A percentile compares a stretch with the other conserved stretches of the same genome.
Evolutionary conservation across 768 basidiomycete genomes (phyloP).

Genomic region (Suillus bovinus): DNA sequence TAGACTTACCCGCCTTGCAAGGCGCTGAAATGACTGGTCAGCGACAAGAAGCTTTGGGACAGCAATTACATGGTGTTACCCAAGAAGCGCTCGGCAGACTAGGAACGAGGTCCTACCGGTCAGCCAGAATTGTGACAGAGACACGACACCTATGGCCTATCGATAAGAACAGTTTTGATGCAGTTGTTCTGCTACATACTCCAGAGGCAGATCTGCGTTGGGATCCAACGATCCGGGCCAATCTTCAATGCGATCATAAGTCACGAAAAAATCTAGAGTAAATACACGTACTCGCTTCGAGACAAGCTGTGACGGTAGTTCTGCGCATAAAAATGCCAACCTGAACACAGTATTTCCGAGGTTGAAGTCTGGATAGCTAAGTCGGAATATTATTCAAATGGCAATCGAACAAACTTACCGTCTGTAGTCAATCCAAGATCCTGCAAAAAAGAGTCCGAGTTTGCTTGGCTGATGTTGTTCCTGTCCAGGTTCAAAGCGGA

Average conservation of each 20-base stretch:
- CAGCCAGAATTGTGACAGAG: slow-evolving; percentile 56
- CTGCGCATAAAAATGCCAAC: slow-evolving; percentile 52
- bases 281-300: slow-evolving; percentile 49
- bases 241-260: slow-evolving; percentile 32
- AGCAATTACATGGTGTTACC: slow-evolving; percentile 27
- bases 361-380: slow-evolving; percentile 45
- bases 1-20: slow-evolving; percentile 47
- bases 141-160: slow-evolving; percentile 37
- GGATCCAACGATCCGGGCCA: slow-evolving; percentile 67
- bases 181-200: slow-evolving; percentile 25
- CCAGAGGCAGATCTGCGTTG: slow-evolving; percentile 58
- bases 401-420: slow-evolving; percentile 26
- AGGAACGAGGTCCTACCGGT: slow-evolving; percentile 52
- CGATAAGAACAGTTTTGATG: not conserved
- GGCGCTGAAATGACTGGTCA: slow-evolving; percentile 23
- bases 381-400: not conserved
- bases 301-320: slow-evolving; percentile 62
- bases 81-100: slow-evolving; percentile 47
- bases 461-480: slow-evolving; percentile 56
- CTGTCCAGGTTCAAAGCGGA: slow-evolving; percentile 57
- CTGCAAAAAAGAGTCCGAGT: slow-evolving; percentile 56
- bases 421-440: slow-evolving; percentile 56
- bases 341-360: slow-evolving; percentile 55
- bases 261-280: not conserved
- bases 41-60: not conserved